Evolutionary conservation across 768 basidiomycete genomes (phyloP).

Genomic region (Tylopilus subfusipes): DNA sequence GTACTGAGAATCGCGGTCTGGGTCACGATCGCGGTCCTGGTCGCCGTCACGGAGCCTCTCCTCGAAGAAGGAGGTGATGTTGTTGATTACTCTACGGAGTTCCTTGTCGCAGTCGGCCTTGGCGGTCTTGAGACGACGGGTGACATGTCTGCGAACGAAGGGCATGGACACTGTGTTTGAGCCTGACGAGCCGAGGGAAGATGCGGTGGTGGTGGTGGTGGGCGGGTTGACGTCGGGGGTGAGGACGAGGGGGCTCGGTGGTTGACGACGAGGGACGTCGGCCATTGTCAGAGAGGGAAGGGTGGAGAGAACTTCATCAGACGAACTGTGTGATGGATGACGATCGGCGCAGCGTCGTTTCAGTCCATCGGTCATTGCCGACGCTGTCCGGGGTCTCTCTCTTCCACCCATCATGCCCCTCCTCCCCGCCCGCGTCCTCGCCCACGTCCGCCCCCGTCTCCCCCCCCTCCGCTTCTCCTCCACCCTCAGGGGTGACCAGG

Average conservation of each 20-base stretch:
- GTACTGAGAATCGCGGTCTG: conserved; percentile 55
- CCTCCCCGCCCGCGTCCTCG: conserved; percentile 9
- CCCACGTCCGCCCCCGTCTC: background rate
- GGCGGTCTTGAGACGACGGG: conserved; percentile 85
- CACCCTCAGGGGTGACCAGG: conserved; percentile 23
- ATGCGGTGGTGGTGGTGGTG: background rate
- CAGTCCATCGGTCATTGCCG: conserved; percentile 11
- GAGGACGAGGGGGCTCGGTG: conserved; percentile 79
- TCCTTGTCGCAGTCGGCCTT: conserved; percentile 98
- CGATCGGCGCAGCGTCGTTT: background rate
- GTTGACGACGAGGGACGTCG: conserved; percentile 45
- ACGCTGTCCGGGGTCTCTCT: conserved; percentile 19
- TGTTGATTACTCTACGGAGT: conserved; percentile 88
- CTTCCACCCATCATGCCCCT: conserved; percentile 6
- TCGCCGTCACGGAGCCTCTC: conserved; percentile 79
- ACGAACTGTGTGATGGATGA: background rate
- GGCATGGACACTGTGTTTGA: conserved; percentile 87
- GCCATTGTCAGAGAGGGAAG: conserved; percentile 21
- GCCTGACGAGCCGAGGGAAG: conserved; percentile 41
- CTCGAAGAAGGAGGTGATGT: conserved; percentile 93
- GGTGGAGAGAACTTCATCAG: conserved; percentile 22
- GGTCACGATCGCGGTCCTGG: conserved; percentile 48
- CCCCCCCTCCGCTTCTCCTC: conserved; percentile 13
- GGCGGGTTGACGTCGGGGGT: conserved; percentile 49
- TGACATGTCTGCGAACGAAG: conserved; percentile 90